Evolutionary conservation across 257 asterid genomes (phyloP).

Genomic region (Nicotiana tomentosiformis): DNA sequence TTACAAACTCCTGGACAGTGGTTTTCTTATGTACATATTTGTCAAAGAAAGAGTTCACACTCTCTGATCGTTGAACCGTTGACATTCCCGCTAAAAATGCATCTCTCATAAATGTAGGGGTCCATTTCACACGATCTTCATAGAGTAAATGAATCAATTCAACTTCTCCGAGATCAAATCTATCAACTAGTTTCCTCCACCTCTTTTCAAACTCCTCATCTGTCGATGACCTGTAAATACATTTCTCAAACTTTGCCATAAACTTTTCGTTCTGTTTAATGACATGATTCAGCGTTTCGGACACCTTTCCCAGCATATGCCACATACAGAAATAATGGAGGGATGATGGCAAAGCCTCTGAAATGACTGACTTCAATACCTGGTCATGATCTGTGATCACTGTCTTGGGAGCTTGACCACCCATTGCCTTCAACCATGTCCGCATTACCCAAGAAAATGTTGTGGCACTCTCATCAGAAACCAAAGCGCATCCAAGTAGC

Average conservation of each 20-base stretch:
- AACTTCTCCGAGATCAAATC: conserved; percentile 62
- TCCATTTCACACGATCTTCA: conserved; percentile 78
- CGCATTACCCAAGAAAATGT: conserved; percentile 79
- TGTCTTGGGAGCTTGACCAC: conserved; percentile 73
- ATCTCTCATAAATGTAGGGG: conserved; percentile 55
- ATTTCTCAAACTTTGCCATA: conserved; percentile 61
- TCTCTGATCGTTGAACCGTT: conserved; percentile 64
- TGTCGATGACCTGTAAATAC: conserved; percentile 68
- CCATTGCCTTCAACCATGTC: conserved; percentile 88
- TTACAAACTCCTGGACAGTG: conserved; percentile 67
- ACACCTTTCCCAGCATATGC: conserved; percentile 71
- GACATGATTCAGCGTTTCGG: conserved; percentile 55
- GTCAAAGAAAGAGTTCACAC: conserved; percentile 86
- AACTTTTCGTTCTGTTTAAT: conserved; percentile 67
- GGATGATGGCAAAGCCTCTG: conserved; percentile 63
- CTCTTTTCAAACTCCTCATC: conserved; percentile 78
- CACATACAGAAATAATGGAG: conserved; percentile 66
- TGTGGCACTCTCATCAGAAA: conserved; percentile 67
- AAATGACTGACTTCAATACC: conserved; percentile 47
- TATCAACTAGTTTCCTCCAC: conserved; percentile 75
- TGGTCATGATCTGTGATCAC: conserved; percentile 74
- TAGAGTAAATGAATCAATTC: conserved; percentile 62
- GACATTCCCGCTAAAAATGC: conserved; percentile 87
- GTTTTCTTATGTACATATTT: conserved; percentile 92
- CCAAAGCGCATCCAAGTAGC: conserved; percentile 91